Conservation (phyloP, 768 basidiomycete species). For the Mycena polygramma region DNA sequence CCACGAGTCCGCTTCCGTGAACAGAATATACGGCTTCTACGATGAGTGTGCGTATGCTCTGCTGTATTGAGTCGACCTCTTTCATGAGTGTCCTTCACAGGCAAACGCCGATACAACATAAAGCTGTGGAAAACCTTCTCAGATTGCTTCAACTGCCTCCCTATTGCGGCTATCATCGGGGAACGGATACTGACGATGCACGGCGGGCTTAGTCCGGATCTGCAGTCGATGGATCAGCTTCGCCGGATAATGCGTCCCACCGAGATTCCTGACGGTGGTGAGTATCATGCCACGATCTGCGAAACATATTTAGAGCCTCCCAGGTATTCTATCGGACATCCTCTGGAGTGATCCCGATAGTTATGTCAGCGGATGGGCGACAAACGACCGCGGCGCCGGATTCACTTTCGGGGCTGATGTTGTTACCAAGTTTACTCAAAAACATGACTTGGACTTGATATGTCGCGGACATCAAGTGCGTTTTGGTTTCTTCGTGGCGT, state of each 20-base stretch:
- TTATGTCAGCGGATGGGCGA: slow-evolving; percentile 98
- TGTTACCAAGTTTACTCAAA: slow-evolving; percentile 96
- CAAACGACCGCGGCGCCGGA: slow-evolving; percentile 98
- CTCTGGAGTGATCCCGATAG: slow-evolving; percentile 99
- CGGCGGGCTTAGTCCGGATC: slow-evolving; percentile 94
- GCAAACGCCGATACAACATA: slow-evolving; percentile 98
- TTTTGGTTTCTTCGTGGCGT: not conserved
- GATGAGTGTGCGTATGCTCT: slow-evolving; percentile 10
- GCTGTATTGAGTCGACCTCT: too few species aligned
- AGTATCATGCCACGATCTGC: slow-evolving; percentile 39
- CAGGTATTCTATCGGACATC: slow-evolving; percentile 94
- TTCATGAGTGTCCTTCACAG: slow-evolving; percentile 53
- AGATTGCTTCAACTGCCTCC: slow-evolving; percentile 99
- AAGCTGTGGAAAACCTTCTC: slow-evolving; percentile 67
- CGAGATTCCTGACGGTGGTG: slow-evolving; percentile 97
- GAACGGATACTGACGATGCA: slow-evolving; percentile 99
- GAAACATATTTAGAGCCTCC: not conserved
- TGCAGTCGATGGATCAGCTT: slow-evolving; percentile 99
- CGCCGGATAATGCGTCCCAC: slow-evolving; percentile 98
- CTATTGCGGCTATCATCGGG: slow-evolving; percentile 99
- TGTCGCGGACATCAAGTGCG: slow-evolving; percentile 95
- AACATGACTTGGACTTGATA: slow-evolving; percentile 99
- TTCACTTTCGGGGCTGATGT: slow-evolving; percentile 99
- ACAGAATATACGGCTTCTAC: slow-evolving; percentile 18
- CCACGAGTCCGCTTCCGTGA: slow-evolving; percentile 6